A percentile compares a stretch with the other conserved stretches of the same genome.
Evolutionary conservation across 2,329 filamentous ascomycete genomes (phyloP).

Genomic region (Aspergillus ruber): DNA sequence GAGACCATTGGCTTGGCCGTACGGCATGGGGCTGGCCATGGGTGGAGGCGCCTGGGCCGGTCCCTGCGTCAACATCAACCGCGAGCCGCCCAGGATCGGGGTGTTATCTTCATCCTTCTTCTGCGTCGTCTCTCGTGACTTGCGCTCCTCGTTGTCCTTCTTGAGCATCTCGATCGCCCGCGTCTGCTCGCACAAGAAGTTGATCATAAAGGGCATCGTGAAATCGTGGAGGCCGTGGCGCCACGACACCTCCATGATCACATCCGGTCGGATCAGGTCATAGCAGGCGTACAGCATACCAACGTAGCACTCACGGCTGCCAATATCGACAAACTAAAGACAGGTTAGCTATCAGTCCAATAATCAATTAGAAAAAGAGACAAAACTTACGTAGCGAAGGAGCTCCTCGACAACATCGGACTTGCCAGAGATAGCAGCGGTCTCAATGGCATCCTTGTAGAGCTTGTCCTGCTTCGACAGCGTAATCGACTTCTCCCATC

Average conservation of each 20-base stretch:
- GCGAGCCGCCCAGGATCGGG: constrained; percentile 80
- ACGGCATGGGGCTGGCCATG: constrained; percentile 53
- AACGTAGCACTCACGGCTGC: constrained; percentile 98
- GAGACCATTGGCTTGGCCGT: constrained; percentile 78
- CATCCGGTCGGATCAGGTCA: constrained; percentile 86
- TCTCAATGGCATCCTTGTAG: constrained; percentile 99
- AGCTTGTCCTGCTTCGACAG: constrained; percentile 98
- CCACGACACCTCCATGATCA: constrained; percentile 95
- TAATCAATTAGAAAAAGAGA: not conserved
- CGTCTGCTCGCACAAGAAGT: constrained; percentile 86
- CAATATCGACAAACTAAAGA: constrained; percentile 90
- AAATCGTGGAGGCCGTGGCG: constrained; percentile 90
- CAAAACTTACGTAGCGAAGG: constrained; percentile 80
- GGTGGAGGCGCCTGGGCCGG: constrained; percentile 49
- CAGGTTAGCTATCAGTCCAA: constrained; percentile 25
- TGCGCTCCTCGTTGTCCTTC: constrained; percentile 93
- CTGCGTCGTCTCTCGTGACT: constrained; percentile 62
- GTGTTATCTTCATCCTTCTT: constrained; percentile 89
- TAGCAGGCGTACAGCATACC: constrained; percentile 99
- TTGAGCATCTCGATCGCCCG: constrained; percentile 77
- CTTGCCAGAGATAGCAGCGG: constrained; percentile 86
- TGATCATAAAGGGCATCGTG: constrained; percentile 99
- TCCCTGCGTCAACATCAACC: constrained; percentile 93
- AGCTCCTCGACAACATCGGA: constrained; percentile 89
- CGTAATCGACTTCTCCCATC: constrained; percentile 98